Base-by-base conservation (phyloP, 2,329 filamentous ascomycete species). In the Zasmidium angulare region DNA sequence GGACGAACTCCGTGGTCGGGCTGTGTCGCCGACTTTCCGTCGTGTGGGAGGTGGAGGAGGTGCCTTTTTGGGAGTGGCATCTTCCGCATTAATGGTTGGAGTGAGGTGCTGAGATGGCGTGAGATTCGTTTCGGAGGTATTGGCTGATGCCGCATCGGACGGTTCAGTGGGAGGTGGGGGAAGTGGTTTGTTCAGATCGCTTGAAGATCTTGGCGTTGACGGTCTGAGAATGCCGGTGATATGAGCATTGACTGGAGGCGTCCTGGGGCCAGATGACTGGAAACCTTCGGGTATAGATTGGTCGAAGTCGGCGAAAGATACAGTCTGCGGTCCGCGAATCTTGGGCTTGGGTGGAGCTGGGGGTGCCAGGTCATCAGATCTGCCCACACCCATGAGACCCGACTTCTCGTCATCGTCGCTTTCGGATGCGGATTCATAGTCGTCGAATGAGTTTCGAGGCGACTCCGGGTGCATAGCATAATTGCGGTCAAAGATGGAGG, bases 281-380 rank as follows among this genome's bases (percentile, higher is more conserved):
- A 62, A 66, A 19, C 52, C 61, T 10, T 62, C 60, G 46, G 71
- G 68, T 17, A 74, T 65, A 2, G 68, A 63, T 19, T 72, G 63
- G 26, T 75, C 65, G 63, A 73, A 74, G 26, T 71, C 70, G 26
- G 63, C 69, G 60, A 68, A 72, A 6, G 70, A 72, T 4, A 70
- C 68, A 23, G 66, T 76, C 70, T 68, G 74, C 56, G 68, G 76
- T 68, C 53, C 79, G 74, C 90, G 90, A 74, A 90, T 88, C 58
- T 88, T 85, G 24, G 87, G 90, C 69, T 84, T 90, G 2, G 89
- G 89, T 3, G 88, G 88, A 3, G 89, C 89, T 7, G 88, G 88
- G 57, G 84, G 84, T 72, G 84, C 85, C 57, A 69, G 62, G 49
- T 69, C 70, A 47, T 71, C 69, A 21, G 67, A 65, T 48, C 72